Base-by-base conservation (phyloP, 2,329 filamentous ascomycete species). In the Talaromyces sp. region DNA sequence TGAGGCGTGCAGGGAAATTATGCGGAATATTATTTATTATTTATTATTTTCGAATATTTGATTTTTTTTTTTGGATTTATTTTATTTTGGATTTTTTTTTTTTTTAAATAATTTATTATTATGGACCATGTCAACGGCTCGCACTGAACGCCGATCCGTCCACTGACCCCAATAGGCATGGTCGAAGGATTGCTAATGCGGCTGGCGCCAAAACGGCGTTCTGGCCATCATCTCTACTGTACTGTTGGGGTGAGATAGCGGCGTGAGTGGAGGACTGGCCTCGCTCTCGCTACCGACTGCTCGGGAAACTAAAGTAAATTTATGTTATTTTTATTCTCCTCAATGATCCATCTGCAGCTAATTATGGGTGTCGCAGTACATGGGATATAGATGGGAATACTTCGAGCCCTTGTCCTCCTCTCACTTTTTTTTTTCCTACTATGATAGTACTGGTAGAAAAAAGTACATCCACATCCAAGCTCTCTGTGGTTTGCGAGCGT, bases 391-490 rank as follows among this genome's bases (percentile, higher is more conserved):
- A 49, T 30, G 24, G n/a, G n/a, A n/a, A n/a, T n/a, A 32, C 29
- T 32, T 35, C 11, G 14, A 13, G 24, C 24, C 9, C 9, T 27
- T 27, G 24, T 27, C 4, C 24, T 27, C 9, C 24, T 27, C 5
- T 27, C 9, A 9, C 5, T 27, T 27, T 27, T 27, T 27, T 27
- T 27, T 27, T 27, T 27, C 24, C 9, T 5, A 5, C 24, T 27
- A 27, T 27, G 4, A 27, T 27, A 27, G 24, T 27, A 9, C 5
- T 27, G 24, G 24, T 4, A 27, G 24, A 27, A 27, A 27, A 27
- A 27, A 27, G 24, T 27, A 27, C 24, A 4, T 58, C 35, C 51
- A 59, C 52, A 57, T 55, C 37, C 48, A 49, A 44, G 24, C 24
- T 27, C 35, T 36, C 55, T 41, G 32, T 19, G 37, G 57, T 44